Evolutionary conservation across 2,329 filamentous ascomycete species (phyloP).

Genomic region (Calonectria crousiana): DNA sequence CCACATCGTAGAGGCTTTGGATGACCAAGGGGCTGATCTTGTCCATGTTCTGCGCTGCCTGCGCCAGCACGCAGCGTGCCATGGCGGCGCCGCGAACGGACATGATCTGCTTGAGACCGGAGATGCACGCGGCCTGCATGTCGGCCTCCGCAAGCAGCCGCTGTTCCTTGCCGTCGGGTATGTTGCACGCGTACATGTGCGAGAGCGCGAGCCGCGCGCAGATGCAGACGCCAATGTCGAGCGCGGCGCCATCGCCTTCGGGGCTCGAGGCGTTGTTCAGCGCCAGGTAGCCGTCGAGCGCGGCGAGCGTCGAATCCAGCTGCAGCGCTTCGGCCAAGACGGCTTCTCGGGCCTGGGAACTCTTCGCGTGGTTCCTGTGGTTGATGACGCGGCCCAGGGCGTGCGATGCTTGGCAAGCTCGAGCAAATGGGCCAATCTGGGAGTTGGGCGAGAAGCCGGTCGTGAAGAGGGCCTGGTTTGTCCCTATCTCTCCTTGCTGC

Average conservation of each 20-base stretch:
- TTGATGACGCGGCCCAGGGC: too few species aligned
- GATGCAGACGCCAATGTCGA: constrained; percentile 9
- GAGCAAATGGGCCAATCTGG: too few species aligned
- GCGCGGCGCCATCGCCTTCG: not conserved
- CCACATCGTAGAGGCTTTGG: constrained; percentile 9
- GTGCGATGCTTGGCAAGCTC: too few species aligned
- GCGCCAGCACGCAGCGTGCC: not conserved
- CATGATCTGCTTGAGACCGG: constrained; percentile 8
- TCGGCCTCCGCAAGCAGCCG: not conserved
- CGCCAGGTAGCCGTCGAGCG: constrained; percentile 13
- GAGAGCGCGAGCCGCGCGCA: too few species aligned
- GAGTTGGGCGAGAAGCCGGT: not conserved
- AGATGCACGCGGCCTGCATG: constrained; percentile 17
- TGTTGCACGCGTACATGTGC: constrained; percentile 15
- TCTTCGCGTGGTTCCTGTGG: too few species aligned
- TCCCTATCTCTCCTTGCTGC: constrained; percentile 2
- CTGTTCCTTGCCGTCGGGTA: not conserved
- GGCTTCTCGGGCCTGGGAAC: too few species aligned
- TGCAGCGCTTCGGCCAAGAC: too few species aligned
- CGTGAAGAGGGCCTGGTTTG: constrained; percentile 12
- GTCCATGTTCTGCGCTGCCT: not conserved
- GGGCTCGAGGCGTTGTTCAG: not conserved
- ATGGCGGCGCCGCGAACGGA: not conserved
- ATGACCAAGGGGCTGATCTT: not conserved
- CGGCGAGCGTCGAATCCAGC: constrained; percentile 7